Conservation (phyloP, 129 eudicot species). For the Apium graveolens region DNA sequence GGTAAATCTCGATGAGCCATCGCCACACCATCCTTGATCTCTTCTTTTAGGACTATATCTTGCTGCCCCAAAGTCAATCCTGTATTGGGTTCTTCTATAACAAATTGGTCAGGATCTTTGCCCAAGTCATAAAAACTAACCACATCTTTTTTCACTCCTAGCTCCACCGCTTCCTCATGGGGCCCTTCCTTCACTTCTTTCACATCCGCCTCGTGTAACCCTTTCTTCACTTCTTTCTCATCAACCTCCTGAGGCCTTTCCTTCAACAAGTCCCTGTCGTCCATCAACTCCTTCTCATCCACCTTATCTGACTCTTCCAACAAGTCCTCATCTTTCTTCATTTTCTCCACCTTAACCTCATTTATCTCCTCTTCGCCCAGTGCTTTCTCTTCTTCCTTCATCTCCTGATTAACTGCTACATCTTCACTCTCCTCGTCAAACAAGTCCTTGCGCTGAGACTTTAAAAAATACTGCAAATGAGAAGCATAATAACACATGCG, state of each 20-base stretch:
- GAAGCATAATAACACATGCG: conserved; percentile 69
- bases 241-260: not conserved
- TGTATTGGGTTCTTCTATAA: conserved; percentile 21
- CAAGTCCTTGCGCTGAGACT: conserved; percentile 30
- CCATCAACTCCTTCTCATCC: not conserved
- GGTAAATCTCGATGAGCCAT: conserved; percentile 28
- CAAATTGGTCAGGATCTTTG: conserved; percentile 10
- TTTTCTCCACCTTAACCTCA: not conserved
- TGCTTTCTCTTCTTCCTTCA: not conserved
- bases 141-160: conserved; percentile 6
- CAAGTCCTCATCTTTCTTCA: not conserved
- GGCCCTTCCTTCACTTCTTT: not conserved
- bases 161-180: conserved; percentile 8
- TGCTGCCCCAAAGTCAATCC: conserved; percentile 50
- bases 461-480: conserved; percentile 71
- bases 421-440: conserved; percentile 16
- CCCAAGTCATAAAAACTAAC: conserved; percentile 21
- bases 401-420: not conserved
- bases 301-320: not conserved
- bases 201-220: not conserved
- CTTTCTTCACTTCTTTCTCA: not conserved
- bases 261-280: not conserved
- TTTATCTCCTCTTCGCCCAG: not conserved
- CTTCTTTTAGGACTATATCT: conserved; percentile 30
- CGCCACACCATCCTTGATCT: conserved; percentile 34